Evolutionary conservation across 805 yeast species (phyloP).

Genomic region (Zygosaccharomyces kombuchaensis): DNA sequence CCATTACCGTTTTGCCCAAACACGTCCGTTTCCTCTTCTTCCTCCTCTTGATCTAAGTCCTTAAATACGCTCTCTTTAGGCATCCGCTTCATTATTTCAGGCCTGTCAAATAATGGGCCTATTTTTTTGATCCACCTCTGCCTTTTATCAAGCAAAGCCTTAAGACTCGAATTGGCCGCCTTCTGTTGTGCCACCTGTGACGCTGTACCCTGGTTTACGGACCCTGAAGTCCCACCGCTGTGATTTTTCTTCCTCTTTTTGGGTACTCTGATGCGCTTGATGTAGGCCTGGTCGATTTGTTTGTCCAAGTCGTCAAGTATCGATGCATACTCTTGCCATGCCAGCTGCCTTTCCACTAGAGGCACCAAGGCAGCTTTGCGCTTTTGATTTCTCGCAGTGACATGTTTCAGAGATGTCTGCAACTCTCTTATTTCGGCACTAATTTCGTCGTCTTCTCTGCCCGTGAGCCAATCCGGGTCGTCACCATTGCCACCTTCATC

Average conservation of each 20-base stretch:
- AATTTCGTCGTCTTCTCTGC: conserved; percentile 90
- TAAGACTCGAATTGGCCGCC: conserved; percentile 72
- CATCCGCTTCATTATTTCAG: conserved; percentile 68
- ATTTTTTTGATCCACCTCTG: conserved; percentile 83
- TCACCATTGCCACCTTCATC: conserved; percentile 31
- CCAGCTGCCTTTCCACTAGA: conserved; percentile 77
- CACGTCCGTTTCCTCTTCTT: conserved; percentile 39
- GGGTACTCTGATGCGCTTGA: conserved; percentile 73
- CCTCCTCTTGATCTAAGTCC: conserved; percentile 37
- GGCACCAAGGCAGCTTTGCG: conserved; percentile 66
- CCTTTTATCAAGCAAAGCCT: conserved; percentile 79
- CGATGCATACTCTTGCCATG: conserved; percentile 90
- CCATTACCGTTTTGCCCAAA: conserved; percentile 27
- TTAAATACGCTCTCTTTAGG: conserved; percentile 60
- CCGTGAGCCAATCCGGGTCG: conserved; percentile 60
- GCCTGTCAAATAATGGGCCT: conserved; percentile 74
- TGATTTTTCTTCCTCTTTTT: conserved; percentile 42
- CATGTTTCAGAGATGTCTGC: conserved; percentile 62
- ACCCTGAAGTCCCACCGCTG: conserved; percentile 14
- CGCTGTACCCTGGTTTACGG: conserved; percentile 30
- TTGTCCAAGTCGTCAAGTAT: conserved; percentile 91
- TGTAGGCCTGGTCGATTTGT: conserved; percentile 92
- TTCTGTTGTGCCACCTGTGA: conserved; percentile 51
- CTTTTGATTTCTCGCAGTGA: conserved; percentile 58
- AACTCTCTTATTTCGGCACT: conserved; percentile 74